A percentile compares a stretch with the other conserved stretches of the same genome.
These are phyloP conservation scores for Tilletia indica DNA, from an alignment of 1,284 basidiomycete species.

Conservation along the genomic window DNA sequence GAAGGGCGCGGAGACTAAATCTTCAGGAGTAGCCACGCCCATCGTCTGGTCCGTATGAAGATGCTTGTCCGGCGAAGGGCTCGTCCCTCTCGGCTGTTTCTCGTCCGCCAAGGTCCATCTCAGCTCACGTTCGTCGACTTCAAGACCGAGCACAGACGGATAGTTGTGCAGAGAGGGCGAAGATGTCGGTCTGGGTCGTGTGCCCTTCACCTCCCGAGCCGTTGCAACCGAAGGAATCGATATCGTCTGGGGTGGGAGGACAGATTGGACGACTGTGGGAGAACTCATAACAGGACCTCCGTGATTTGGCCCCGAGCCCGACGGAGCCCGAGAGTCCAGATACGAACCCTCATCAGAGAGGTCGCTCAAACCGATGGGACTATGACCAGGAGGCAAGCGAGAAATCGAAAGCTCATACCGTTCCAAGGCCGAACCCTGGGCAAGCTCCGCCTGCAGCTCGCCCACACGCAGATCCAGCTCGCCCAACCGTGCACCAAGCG, in stretches of 20 bases:
- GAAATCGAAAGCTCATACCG: conserved; percentile 14
- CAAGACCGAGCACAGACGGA: conserved; percentile 30
- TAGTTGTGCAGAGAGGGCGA: conserved; percentile 16
- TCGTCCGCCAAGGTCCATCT: conserved; percentile 39
- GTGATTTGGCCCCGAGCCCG: too few relatives aligned
- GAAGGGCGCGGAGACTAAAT: not conserved
- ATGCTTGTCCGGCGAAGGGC: too few relatives aligned
- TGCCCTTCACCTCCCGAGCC: not conserved
- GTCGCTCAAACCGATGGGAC: conserved; percentile 29
- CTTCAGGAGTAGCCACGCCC: not conserved
- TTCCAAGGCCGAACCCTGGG: conserved; percentile 1
- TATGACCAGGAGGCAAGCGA: conserved; percentile 9
- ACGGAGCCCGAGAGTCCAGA: conserved; percentile 15
- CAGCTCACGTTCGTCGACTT: conserved; percentile 29
- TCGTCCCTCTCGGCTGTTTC: too few relatives aligned
- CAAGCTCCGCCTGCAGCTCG: conserved; percentile 23
- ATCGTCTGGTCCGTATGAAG: not conserved
- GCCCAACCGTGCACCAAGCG: conserved; percentile 30
- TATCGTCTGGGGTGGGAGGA: too few relatives aligned
- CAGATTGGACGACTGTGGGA: too few relatives aligned
- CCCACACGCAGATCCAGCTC: conserved; percentile 25
- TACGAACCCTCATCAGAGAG: conserved; percentile 30
- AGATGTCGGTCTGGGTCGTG: conserved; percentile 23
- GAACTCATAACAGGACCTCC: too few relatives aligned
- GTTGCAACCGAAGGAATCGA: conserved; percentile 32